phyloP scores from a whole-genome alignment of 495 filamentous ascomycete species.

The Entonaema liquescens region DNA sequence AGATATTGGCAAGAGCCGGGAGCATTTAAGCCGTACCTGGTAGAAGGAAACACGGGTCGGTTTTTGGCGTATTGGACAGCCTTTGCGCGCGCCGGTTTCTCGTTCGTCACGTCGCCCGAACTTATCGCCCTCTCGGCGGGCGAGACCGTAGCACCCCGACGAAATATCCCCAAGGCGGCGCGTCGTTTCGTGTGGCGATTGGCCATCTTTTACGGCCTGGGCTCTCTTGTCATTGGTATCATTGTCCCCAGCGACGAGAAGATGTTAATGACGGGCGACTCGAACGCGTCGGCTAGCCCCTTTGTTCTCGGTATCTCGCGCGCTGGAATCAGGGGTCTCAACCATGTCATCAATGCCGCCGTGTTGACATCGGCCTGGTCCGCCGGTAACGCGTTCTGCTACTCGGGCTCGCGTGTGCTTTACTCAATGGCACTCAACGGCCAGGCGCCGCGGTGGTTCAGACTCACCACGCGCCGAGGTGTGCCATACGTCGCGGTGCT shows the following conservation, averaged over 20 bases:
- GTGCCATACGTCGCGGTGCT: constrained; percentile 72
- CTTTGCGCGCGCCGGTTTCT: constrained; percentile 57
- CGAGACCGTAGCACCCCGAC: constrained; percentile 79
- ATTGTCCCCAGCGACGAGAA: constrained; percentile 66
- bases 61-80: constrained; percentile 60
- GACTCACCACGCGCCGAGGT: constrained; percentile 61
- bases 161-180: constrained; percentile 77
- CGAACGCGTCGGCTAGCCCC: constrained; percentile 71
- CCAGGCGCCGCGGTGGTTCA: constrained; percentile 69
- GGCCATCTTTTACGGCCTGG: constrained; percentile 75
- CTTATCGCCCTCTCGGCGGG: constrained; percentile 72
- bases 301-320: constrained; percentile 60
- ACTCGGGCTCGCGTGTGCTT: constrained; percentile 81
- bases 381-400: constrained; percentile 79
- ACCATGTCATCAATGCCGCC: constrained; percentile 59
- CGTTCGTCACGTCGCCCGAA: constrained; percentile 60
- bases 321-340: constrained; percentile 55
- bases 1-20: constrained; percentile 75
- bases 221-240: constrained; percentile 74
- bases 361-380: constrained; percentile 62
- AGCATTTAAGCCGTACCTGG: constrained; percentile 69
- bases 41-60: constrained; percentile 57
- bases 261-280: constrained; percentile 59
- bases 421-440: constrained; percentile 71
- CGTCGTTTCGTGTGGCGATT: constrained; percentile 75